Base-by-base conservation (phyloP, 345 rosid genomes). In the Corchorus olitorius region DNA sequence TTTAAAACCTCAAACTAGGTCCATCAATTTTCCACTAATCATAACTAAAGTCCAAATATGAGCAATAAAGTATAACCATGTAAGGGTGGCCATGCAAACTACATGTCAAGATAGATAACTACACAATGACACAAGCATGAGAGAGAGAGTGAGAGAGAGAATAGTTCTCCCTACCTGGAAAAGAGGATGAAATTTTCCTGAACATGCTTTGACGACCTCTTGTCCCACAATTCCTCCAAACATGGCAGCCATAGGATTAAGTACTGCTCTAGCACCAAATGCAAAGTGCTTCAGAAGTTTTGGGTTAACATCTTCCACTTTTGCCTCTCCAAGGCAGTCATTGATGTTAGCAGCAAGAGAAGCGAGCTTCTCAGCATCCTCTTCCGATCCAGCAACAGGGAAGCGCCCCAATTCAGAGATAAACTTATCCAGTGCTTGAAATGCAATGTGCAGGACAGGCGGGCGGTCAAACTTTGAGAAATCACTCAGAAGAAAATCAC, bases 181-280 rank as follows among this genome's bases (percentile, higher is more conserved):
- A 65, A 96, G 94, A 27, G 99, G 99, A 83, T 96, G 99, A 64
- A 96, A 96, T 84, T 96, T 96, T 73, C 97, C 97, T 70, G 99
- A 91, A 84, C 99, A 96, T 52, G 99, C 99, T 84, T 96, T 96
- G 45, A 96, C 90, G 85, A 92, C 93, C 75, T 96, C 99, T 82
- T 96, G 99, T 70, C 98, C 99, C 74, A 96, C 98, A 75, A 96
- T 85, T 35, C 99, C 99, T 60, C 99, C 99, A 82, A 96, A 96
- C 97, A 96, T 93, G 55, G 99, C 98, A 76, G 98, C 98, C 98
- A 96, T 96, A 62, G 99, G 99, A 86, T 96, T 96, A 61, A 96
- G 80, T 61, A 96, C 94, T 55, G 99, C 99, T 87, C 87, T 89
- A 56, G 99, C 89, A 81, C 99, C 99, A 78, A 89, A 96, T 60